These are phyloP conservation scores for Lepidium africanum DNA, from an alignment of 345 rosid genomes.

Conservation along the genomic window DNA sequence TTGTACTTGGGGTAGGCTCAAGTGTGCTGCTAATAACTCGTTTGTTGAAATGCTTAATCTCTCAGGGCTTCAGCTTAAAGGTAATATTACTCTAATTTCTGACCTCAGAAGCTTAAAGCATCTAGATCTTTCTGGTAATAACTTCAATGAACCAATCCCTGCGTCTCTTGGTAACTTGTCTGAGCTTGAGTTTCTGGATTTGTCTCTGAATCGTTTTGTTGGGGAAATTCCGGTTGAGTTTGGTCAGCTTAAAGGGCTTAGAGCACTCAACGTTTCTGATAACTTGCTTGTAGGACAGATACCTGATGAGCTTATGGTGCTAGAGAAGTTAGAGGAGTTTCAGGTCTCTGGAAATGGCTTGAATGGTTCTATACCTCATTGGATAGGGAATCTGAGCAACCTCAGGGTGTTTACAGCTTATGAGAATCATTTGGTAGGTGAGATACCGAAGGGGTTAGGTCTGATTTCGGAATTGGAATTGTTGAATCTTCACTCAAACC, in stretches of 20 bases:
- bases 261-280: constrained; percentile 47
- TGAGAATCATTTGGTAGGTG: constrained; percentile 56
- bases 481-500: constrained; percentile 90
- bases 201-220: constrained; percentile 59
- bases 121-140: constrained; percentile 59
- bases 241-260: constrained; percentile 50
- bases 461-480: constrained; percentile 49
- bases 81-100: constrained; percentile 62
- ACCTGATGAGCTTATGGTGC: constrained; percentile 48
- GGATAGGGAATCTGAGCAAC: constrained; percentile 60
- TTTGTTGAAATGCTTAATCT: constrained; percentile 69
- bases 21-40: constrained; percentile 55
- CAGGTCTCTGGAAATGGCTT: constrained; percentile 64
- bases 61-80: constrained; percentile 71
- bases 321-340: constrained; percentile 57
- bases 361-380: constrained; percentile 62
- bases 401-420: constrained; percentile 60
- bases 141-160: constrained; percentile 66
- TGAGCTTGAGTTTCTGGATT: constrained; percentile 69
- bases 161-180: constrained; percentile 52
- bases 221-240: constrained; percentile 64
- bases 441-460: constrained; percentile 64
- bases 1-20: constrained; percentile 75
- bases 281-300: constrained; percentile 68
- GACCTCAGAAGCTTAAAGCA: constrained; percentile 58